phyloP scores from a whole-genome alignment of 352 stramenopile genomes.

The Pythium vanterpoolii region DNA sequence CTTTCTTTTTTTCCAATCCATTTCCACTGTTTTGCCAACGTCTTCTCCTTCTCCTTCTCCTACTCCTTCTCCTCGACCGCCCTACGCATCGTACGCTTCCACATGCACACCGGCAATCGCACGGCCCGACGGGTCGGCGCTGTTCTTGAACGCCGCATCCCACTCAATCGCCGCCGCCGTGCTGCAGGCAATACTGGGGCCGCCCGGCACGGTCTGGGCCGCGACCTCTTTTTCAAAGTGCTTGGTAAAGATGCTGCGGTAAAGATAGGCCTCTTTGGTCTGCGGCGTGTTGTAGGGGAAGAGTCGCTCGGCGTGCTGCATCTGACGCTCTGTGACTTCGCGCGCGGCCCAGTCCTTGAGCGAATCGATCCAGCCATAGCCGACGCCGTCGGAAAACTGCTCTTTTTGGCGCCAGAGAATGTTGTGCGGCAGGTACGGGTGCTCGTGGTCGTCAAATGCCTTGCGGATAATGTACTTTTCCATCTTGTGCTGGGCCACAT shows the following conservation, averaged over 20 bases:
- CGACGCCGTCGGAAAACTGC: constrained; percentile 99
- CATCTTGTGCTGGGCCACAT: constrained; percentile 88
- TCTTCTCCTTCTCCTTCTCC: background rate
- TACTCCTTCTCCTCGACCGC: background rate
- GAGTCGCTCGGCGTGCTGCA: constrained; percentile 91
- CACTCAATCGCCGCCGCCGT: constrained; percentile 97
- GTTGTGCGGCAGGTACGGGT: constrained; percentile 96
- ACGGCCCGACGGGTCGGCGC: constrained; percentile 94
- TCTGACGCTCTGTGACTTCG: constrained; percentile 95
- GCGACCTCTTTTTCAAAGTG: constrained; percentile 97
- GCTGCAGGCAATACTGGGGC: constrained; percentile 98
- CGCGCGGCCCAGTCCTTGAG: constrained; percentile 94
- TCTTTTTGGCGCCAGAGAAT: constrained; percentile 99
- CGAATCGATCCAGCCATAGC: constrained; percentile 98
- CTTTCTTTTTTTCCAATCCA: background rate
- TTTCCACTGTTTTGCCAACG: no score
- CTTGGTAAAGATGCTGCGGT: constrained; percentile 97
- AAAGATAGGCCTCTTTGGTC: constrained; percentile 97
- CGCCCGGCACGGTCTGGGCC: constrained; percentile 95
- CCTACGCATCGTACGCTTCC: constrained; percentile 82
- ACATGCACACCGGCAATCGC: constrained; percentile 95
- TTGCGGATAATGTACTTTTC: constrained; percentile 99
- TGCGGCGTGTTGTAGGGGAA: constrained; percentile 98
- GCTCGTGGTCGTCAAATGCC: constrained; percentile 96
- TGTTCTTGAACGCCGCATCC: constrained; percentile 94